phyloP scores from a whole-genome alignment of 768 basidiomycete species.

The Phylloporus sp. region DNA sequence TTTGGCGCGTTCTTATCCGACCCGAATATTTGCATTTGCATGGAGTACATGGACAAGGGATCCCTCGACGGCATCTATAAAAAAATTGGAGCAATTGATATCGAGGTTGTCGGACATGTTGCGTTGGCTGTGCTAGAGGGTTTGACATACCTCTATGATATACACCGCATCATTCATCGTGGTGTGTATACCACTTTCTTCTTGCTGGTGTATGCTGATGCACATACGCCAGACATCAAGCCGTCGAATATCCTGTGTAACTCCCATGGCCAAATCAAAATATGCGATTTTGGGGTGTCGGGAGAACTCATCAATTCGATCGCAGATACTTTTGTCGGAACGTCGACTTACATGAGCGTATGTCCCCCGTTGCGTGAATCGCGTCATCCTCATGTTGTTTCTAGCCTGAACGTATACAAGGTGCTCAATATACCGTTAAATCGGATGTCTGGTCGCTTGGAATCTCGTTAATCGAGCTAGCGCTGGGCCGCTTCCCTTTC shows the following conservation, averaged over 20 bases:
- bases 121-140: conserved; percentile 95
- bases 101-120: conserved; percentile 89
- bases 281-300: conserved; percentile 98
- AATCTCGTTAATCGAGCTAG: conserved; percentile 94
- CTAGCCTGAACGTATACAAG: conserved; percentile 98
- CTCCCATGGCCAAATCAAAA: conserved; percentile 94
- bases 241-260: conserved; percentile 97
- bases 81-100: conserved; percentile 88
- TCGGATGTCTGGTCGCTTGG: conserved; percentile 99
- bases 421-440: conserved; percentile 97
- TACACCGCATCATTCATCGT: conserved; percentile 96
- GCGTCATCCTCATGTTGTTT: conserved; percentile 13
- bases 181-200: conserved; percentile 50
- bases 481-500: conserved; percentile 96
- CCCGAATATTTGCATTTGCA: conserved; percentile 98
- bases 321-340: conserved; percentile 98
- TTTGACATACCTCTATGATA: conserved; percentile 95
- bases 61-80: conserved; percentile 95
- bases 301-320: conserved; percentile 99
- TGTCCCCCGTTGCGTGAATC: conserved; percentile 30
- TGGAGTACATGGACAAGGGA: conserved; percentile 95
- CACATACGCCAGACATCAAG: conserved; percentile 76
- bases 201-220: conserved; percentile 14
- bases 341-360: conserved; percentile 99
- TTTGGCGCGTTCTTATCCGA: conserved; percentile 96